Evolutionary conservation across 257 asterid species (phyloP), one percentile per base, ranked within the genome.

Genomic region (Solanum pimpinellifolium): DNA sequence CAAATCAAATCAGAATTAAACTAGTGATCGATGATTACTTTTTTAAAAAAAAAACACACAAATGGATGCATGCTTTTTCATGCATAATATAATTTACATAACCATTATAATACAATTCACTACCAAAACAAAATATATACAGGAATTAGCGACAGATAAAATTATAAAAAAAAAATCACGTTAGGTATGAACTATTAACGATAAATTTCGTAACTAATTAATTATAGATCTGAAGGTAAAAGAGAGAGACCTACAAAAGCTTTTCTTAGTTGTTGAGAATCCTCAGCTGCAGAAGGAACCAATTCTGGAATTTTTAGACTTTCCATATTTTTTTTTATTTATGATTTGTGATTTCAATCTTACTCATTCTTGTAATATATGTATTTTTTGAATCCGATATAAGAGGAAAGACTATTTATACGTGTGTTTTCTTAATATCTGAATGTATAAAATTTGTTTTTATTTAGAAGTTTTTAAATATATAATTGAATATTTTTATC

Each of bases 201-300:
- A 33, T 1, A 23, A 31, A 31, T 69, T 69, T 69, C 78, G 1
- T 72, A 35, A 35, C 25, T 70, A 70, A 70, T 33, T 70, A 23
- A 56, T 18, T 18, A 52, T 52, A 52, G 62, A 52, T 52, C 62
- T n/a, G 70, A 62, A 11, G 9, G 31, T 74, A 37, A 39, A 49
- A 47, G 85, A 80, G 16, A 78, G 85, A 80, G 56, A 95, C 99
- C 99, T 77, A 91, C 85, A 85, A 94, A 93, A 42, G 99, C 99
- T 89, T 95, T 95, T 49, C 91, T 86, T 88, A 96, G 97, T 86
- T 93, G 93, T 88, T 91, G 93, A 16, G 95, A 83, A 73, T 96
- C 98, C 87, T 93, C 94, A 39, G 87, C 91, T 0, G 98, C 93
- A 68, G 98, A 52, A 47, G 98, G 98, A 89, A 94, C 96, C 42